These are phyloP conservation scores for Thelephora ganbajun DNA, from an alignment of 768 basidiomycete genomes.

Conservation along the genomic window DNA sequence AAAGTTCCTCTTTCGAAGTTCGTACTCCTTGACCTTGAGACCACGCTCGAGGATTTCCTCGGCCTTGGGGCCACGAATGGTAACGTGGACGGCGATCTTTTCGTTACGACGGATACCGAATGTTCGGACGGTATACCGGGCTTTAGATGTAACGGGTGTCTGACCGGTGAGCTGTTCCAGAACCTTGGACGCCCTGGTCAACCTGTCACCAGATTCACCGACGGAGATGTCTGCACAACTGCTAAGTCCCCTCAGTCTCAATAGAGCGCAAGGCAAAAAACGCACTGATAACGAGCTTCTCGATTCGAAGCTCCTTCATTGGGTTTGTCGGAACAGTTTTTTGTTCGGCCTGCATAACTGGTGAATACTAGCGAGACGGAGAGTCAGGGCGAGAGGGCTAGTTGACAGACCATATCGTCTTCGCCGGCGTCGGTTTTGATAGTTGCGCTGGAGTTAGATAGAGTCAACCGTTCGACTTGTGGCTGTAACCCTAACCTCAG, in stretches of 20 bases:
- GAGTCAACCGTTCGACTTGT: no score
- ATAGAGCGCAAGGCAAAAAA: slow-evolving; percentile 14
- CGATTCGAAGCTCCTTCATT: slow-evolving; percentile 93
- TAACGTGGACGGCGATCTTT: slow-evolving; percentile 98
- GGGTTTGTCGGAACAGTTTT: slow-evolving; percentile 83
- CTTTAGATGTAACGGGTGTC: slow-evolving; percentile 98
- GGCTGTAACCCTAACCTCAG: no score
- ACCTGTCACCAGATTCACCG: slow-evolving; percentile 97
- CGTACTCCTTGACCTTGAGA: slow-evolving; percentile 99
- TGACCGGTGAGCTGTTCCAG: slow-evolving; percentile 99
- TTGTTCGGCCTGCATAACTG: slow-evolving; percentile 55
- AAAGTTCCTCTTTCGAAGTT: slow-evolving; percentile 93
- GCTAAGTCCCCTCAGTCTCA: slow-evolving; percentile 6
- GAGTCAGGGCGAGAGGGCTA: not conserved
- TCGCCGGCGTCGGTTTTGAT: no score
- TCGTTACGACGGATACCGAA: slow-evolving; percentile 99
- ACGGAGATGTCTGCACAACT: slow-evolving; percentile 83
- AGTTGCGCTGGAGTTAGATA: no score
- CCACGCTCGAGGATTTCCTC: slow-evolving; percentile 99
- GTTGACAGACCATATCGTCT: no score
- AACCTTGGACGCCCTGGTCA: slow-evolving; percentile 98
- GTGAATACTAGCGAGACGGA: not conserved
- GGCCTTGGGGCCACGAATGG: slow-evolving; percentile 97
- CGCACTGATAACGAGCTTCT: slow-evolving; percentile 99
- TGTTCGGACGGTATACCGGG: slow-evolving; percentile 96